A percentile compares a stretch with the other conserved stretches of the same genome.
These are phyloP conservation scores for Penicillium dipodomyicola DNA, from an alignment of 495 filamentous ascomycete genomes.

Conservation along the genomic window DNA sequence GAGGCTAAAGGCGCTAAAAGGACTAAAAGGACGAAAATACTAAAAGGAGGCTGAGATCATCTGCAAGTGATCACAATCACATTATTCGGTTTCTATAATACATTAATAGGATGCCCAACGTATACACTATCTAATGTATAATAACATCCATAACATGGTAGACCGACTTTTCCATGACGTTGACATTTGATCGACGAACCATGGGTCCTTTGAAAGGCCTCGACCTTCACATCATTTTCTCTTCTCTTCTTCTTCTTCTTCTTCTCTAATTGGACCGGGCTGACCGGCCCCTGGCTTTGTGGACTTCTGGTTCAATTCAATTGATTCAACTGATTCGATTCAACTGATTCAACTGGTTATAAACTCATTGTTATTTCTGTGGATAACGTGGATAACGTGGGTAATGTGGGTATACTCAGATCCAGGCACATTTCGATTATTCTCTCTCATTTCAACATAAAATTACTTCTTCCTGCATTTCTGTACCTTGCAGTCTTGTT, in stretches of 20 bases:
- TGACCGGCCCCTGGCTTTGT: constrained; percentile 10
- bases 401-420: constrained; percentile 17
- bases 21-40: not conserved
- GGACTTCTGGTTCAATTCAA: no score
- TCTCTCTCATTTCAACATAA: not conserved
- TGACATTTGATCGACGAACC: constrained; percentile 1
- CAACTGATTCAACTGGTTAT: not conserved
- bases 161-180: constrained; percentile 10
- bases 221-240: not conserved
- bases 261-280: not conserved
- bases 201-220: not conserved
- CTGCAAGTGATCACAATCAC: not conserved
- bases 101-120: no score
- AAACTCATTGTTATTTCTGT: not conserved
- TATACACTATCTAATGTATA: no score
- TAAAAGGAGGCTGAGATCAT: not conserved
- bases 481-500: constrained; percentile 8
- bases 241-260: not conserved
- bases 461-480: not conserved
- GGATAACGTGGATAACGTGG: not conserved
- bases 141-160: no score
- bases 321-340: not conserved
- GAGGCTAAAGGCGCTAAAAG: not conserved
- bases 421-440: constrained; percentile 13
- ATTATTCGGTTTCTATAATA: no score